phyloP scores from a whole-genome alignment of 2,329 filamentous ascomycete genomes.

The Clonostachys solani region DNA sequence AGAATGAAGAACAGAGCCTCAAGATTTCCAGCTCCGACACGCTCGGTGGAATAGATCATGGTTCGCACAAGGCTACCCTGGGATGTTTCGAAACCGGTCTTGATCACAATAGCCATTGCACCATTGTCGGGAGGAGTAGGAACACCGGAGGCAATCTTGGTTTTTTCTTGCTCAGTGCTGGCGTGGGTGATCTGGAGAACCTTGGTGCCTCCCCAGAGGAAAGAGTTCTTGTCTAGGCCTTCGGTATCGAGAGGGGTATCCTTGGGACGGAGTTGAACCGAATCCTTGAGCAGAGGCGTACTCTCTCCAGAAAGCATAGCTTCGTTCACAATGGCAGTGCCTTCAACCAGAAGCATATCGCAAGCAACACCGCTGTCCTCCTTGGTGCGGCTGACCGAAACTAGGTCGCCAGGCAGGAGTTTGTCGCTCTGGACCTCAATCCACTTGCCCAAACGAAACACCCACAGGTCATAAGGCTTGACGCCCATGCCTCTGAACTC shows the following conservation, averaged over 20 bases:
- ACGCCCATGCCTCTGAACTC: slow-evolving; percentile 99
- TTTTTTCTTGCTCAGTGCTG: slow-evolving; percentile 69
- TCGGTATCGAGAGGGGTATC: slow-evolving; percentile 81
- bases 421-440: slow-evolving; percentile 84
- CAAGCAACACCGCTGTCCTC: slow-evolving; percentile 96
- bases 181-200: slow-evolving; percentile 92
- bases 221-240: slow-evolving; percentile 92
- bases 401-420: slow-evolving; percentile 87
- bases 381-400: slow-evolving; percentile 89
- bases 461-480: slow-evolving; percentile 94
- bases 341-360: slow-evolving; percentile 93
- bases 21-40: slow-evolving; percentile 95
- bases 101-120: slow-evolving; percentile 88
- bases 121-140: slow-evolving; percentile 86
- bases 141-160: slow-evolving; percentile 71
- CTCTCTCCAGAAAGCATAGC: slow-evolving; percentile 99
- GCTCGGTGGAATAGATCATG: slow-evolving; percentile 99
- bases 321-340: slow-evolving; percentile 96
- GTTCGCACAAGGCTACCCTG: slow-evolving; percentile 96
- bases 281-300: slow-evolving; percentile 94
- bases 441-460: slow-evolving; percentile 86
- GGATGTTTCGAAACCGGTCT: slow-evolving; percentile 98
- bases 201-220: slow-evolving; percentile 96
- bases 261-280: slow-evolving; percentile 80
- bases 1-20: slow-evolving; percentile 97